These are phyloP conservation scores for Daldinia sp. DNA, from an alignment of 2,329 filamentous ascomycete species.

Conservation along the genomic window DNA sequence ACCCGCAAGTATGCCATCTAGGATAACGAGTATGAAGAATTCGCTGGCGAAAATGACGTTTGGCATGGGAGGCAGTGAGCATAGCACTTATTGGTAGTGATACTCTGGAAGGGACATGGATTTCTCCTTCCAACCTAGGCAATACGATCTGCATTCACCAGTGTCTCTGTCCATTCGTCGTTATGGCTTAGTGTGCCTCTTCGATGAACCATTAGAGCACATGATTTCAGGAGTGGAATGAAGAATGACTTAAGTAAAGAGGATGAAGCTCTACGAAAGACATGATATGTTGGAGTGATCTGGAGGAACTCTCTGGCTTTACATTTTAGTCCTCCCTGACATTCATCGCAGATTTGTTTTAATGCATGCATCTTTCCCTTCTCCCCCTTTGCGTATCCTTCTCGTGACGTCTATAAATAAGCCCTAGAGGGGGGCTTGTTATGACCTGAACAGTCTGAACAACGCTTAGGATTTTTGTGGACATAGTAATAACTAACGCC, in stretches of 20 bases:
- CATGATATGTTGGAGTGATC: conserved; percentile 38
- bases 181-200: conserved; percentile 42
- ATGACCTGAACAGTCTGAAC: not conserved
- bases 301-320: conserved; percentile 34
- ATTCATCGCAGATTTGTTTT: conserved; percentile 36
- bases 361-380: conserved; percentile 29
- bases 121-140: conserved; percentile 43
- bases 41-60: conserved; percentile 22
- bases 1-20: conserved; percentile 99
- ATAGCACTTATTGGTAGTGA: conserved; percentile 41
- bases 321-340: conserved; percentile 29
- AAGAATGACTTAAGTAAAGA: conserved; percentile 41
- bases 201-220: conserved; percentile 37
- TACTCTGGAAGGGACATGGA: conserved; percentile 38
- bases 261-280: conserved; percentile 45
- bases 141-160: conserved; percentile 47
- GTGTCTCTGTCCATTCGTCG: conserved; percentile 46
- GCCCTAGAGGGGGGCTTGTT: not conserved
- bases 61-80: conserved; percentile 31
- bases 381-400: not conserved
- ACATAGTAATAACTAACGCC: not conserved
- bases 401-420: conserved; percentile 2
- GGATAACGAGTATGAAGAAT: conserved; percentile 28
- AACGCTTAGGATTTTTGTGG: not conserved
- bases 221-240: conserved; percentile 34